Conservation (phyloP, 2,329 filamentous ascomycete species). For the Chaetomium globosum region DNA sequence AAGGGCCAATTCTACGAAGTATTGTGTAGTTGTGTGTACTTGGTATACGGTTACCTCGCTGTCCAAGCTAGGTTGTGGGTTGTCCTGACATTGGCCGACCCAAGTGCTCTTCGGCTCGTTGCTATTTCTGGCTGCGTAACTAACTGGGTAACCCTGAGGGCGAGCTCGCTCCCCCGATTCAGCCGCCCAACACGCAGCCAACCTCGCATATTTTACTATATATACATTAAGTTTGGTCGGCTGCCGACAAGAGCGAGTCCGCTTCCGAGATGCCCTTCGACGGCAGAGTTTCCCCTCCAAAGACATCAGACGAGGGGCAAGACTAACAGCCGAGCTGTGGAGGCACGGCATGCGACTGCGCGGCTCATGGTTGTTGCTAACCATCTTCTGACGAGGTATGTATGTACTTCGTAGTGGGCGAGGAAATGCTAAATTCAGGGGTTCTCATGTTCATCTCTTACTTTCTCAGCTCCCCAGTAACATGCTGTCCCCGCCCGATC, state of each 20-base stretch:
- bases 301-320: not conserved
- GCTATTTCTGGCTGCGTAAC: slow-evolving; percentile 1
- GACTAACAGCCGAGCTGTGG: slow-evolving; percentile 1
- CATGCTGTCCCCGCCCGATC: not conserved
- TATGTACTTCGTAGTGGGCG: not conserved
- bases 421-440: slow-evolving; percentile 12
- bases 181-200: slow-evolving; percentile 2
- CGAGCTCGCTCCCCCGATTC: slow-evolving; percentile 1
- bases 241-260: not conserved
- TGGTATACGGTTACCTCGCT: not conserved
- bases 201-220: not conserved
- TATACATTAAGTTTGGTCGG: slow-evolving; percentile 4
- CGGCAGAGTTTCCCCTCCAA: not conserved
- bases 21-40: too few relatives aligned
- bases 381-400: not conserved
- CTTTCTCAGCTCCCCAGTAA: not conserved
- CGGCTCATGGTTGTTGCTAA: not conserved
- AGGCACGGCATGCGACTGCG: slow-evolving; percentile 21
- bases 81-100: not conserved
- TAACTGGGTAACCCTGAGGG: not conserved
- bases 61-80: not conserved
- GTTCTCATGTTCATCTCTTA: not conserved
- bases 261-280: slow-evolving; percentile 3
- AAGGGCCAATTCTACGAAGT: too few relatives aligned
- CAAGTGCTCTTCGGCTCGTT: not conserved